A percentile compares a stretch with the other conserved stretches of the same genome.
Conservation (phyloP, 2,329 filamentous ascomycete species). For the Colletotrichum costaricense region DNA sequence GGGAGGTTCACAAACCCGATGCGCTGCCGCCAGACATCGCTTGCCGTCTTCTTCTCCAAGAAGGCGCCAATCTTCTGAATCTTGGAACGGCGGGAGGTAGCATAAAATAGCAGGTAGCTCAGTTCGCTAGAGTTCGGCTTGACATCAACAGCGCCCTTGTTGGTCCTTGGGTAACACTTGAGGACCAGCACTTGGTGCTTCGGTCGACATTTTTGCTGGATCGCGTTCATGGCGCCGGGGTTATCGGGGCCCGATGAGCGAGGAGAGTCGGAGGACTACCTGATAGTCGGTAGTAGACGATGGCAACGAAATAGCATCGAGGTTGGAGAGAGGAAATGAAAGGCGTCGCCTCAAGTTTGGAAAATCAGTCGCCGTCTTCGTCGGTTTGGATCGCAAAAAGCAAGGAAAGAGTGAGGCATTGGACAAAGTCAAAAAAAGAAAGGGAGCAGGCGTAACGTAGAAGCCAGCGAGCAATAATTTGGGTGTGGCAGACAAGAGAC, state of each 20-base stretch:
- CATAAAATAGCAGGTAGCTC: slow-evolving; percentile 97
- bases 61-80: slow-evolving; percentile 96
- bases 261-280: slow-evolving; percentile 20
- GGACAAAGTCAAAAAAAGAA: slow-evolving; percentile 26
- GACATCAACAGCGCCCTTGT: slow-evolving; percentile 91
- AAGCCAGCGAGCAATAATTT: slow-evolving; percentile 24
- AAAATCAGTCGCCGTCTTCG: slow-evolving; percentile 17
- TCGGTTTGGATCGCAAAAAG: slow-evolving; percentile 31
- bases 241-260: slow-evolving; percentile 28
- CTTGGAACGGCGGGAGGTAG: slow-evolving; percentile 92
- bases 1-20: slow-evolving; percentile 74
- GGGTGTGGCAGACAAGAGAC: slow-evolving; percentile 39
- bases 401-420: slow-evolving; percentile 30
- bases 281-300: slow-evolving; percentile 23
- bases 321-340: slow-evolving; percentile 18
- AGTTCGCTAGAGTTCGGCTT: slow-evolving; percentile 97
- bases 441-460: slow-evolving; percentile 15
- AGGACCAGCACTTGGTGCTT: slow-evolving; percentile 97
- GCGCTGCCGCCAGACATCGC: slow-evolving; percentile 88
- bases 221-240: slow-evolving; percentile 67
- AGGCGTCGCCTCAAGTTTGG: slow-evolving; percentile 17
- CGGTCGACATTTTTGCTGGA: slow-evolving; percentile 79
- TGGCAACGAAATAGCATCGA: slow-evolving; percentile 30
- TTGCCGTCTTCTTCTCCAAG: slow-evolving; percentile 91
- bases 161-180: slow-evolving; percentile 94